A percentile compares a stretch with the other conserved stretches of the same genome.
These are phyloP conservation scores for Russula earlei DNA, from an alignment of 768 basidiomycete species.

Conservation along the genomic window DNA sequence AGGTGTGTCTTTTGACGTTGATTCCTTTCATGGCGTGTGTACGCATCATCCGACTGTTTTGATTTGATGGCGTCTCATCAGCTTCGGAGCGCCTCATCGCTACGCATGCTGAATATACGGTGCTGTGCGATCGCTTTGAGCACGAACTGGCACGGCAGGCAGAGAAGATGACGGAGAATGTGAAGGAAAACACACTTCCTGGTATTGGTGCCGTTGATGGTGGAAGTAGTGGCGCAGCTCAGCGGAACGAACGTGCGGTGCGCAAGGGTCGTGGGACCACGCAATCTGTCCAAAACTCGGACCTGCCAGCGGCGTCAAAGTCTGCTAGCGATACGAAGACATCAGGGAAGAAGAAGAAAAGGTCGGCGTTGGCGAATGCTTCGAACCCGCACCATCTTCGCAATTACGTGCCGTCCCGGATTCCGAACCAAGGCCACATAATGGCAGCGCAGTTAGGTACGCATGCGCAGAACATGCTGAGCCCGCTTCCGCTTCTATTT, in stretches of 20 bases:
- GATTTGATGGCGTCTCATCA: slow-evolving; percentile 28
- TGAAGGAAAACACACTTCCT: slow-evolving; percentile 40
- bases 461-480: slow-evolving; percentile 41
- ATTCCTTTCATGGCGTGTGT: slow-evolving; percentile 18
- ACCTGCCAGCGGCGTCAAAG: slow-evolving; percentile 24
- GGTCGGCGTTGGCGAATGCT: slow-evolving; percentile 82
- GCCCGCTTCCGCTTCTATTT: slow-evolving; percentile 56
- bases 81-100: slow-evolving; percentile 64
- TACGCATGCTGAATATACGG: slow-evolving; percentile 58
- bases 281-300: slow-evolving; percentile 33
- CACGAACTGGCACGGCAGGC: slow-evolving; percentile 65
- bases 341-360: slow-evolving; percentile 82
- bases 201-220: slow-evolving; percentile 25
- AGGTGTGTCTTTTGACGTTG: slow-evolving; percentile 49
- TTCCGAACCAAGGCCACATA: slow-evolving; percentile 39
- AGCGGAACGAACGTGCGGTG: slow-evolving; percentile 7
- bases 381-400: slow-evolving; percentile 92
- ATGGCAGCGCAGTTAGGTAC: slow-evolving; percentile 32
- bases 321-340: slow-evolving; percentile 23
- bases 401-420: slow-evolving; percentile 85
- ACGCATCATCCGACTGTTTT: slow-evolving; percentile 18
- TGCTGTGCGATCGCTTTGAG: slow-evolving; percentile 60
- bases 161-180: slow-evolving; percentile 40
- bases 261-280: slow-evolving; percentile 21
- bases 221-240: slow-evolving; percentile 22